Base-by-base conservation (phyloP, 2,329 filamentous ascomycete genomes). In the Colletotrichum musicola region DNA sequence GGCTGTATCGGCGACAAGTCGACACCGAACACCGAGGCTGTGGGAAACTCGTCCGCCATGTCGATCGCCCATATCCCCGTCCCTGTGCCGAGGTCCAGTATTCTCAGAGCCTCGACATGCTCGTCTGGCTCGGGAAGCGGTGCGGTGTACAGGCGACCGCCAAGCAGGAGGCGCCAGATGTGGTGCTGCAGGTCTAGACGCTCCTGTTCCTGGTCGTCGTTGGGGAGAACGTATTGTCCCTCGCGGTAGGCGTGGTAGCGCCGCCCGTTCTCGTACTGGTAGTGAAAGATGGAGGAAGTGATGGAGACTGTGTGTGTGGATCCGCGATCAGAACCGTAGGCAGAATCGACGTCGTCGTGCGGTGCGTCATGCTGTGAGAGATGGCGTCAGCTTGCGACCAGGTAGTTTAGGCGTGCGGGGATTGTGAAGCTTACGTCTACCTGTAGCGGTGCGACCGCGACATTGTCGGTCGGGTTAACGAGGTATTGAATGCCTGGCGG, bases 1-100 rank as follows among this genome's bases (percentile, higher is more conserved):
- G 87, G 87, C 68, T 90, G 88, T 10, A 88, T 88, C 0, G 88
- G 86, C 16, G 85, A 88, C 2, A 90, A 79, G 71, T 90, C 88
- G 2, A 86, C 85, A 9, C 88, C 88, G 50, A 83, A 82, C 1
- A 78, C 87, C 77, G 77, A 80, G 38, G 77, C 82, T 55, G 82
- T 75, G 20, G 85, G 84, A 54, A 84, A 82, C 3, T 79, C 68
- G 63, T 92, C 92, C 30, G 83, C 68, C 12, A 68, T 72, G 9
- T 74, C 73, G 2, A 74, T 73, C 7, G 73, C 83, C 87, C 89
- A 91, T 63, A 89, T 88, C 2, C 89, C 89, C 0, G 87, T 89
- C 16, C 89, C 89, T 6, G 86, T 89, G 55, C 88, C 87, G 10
- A 90, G 79, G 72, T 90, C 87, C 10, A 90, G 79, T 14, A 89